Conservation (phyloP, 164 flowering plant genomes). For the Akebia trifoliata region DNA sequence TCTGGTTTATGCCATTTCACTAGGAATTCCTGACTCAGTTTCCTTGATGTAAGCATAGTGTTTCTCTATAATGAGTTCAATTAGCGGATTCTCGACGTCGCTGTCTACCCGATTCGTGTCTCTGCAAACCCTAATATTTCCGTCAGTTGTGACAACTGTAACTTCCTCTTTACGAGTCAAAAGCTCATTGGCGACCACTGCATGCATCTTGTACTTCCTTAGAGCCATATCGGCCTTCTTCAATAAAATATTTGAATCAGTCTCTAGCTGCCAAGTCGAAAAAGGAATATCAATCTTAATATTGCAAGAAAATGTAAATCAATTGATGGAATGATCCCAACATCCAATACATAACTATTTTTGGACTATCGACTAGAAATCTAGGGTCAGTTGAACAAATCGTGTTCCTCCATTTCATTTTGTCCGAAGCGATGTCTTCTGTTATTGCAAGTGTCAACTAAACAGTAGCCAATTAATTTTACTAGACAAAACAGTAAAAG, state of each 20-base stretch:
- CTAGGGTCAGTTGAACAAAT: background rate
- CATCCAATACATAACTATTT: background rate
- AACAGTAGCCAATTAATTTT: too few relatives aligned
- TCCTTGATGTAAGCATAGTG: constrained; percentile 51
- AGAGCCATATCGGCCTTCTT: constrained; percentile 78
- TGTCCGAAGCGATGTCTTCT: too few relatives aligned
- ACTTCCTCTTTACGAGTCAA: constrained; percentile 80
- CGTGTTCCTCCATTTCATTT: too few relatives aligned
- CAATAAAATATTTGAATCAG: constrained; percentile 67
- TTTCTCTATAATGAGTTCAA: constrained; percentile 53
- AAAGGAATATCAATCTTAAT: constrained; percentile 2
- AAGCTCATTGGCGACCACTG: constrained; percentile 91
- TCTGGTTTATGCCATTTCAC: background rate
- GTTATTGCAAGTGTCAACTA: too few relatives aligned
- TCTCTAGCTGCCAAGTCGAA: constrained; percentile 65
- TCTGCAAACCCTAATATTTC: constrained; percentile 46
- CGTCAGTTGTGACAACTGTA: constrained; percentile 41
- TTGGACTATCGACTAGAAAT: background rate
- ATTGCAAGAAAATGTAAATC: background rate
- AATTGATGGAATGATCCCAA: background rate
- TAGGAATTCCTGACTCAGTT: background rate
- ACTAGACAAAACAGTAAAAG: too few relatives aligned
- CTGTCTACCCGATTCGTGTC: constrained; percentile 26
- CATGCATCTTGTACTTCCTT: constrained; percentile 69
- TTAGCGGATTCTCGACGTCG: constrained; percentile 68